Conservation (phyloP, 306 rosid genomes). For the Senna tora region DNA sequence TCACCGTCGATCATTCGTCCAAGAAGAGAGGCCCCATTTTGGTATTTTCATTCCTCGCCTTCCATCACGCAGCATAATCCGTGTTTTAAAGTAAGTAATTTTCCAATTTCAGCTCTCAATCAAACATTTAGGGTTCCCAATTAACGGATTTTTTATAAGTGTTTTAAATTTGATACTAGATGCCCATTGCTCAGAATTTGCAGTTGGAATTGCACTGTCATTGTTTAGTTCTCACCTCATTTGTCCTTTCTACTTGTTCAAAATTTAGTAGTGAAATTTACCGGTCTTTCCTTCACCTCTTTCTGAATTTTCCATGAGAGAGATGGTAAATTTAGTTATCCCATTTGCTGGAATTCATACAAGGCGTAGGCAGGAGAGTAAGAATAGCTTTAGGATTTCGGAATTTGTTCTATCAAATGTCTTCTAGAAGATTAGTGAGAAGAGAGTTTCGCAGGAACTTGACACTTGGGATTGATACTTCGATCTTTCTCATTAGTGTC, state of each 20-base stretch:
- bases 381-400: constrained; percentile 62
- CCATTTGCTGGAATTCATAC: constrained; percentile 34
- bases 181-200: neutral
- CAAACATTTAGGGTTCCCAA: neutral
- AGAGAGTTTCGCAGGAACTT: no score
- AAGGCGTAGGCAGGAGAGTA: constrained; percentile 59
- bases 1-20: neutral
- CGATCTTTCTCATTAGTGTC: no score
- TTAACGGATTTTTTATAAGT: neutral
- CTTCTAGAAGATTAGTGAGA: no score
- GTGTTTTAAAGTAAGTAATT: neutral
- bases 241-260: neutral
- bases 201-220: neutral
- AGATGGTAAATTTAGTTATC: constrained; percentile 51
- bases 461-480: no score
- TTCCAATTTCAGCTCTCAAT: neutral
- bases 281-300: no score
- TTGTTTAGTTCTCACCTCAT: neutral
- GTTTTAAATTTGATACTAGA: neutral
- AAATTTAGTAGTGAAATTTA: no score
- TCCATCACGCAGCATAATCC: neutral
- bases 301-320: constrained; percentile 43
- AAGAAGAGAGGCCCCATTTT: neutral
- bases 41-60: neutral
- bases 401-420: no score